Evolutionary conservation across 2,329 filamentous ascomycete species (phyloP).

Genomic region (Phialocephala subalpina): DNA sequence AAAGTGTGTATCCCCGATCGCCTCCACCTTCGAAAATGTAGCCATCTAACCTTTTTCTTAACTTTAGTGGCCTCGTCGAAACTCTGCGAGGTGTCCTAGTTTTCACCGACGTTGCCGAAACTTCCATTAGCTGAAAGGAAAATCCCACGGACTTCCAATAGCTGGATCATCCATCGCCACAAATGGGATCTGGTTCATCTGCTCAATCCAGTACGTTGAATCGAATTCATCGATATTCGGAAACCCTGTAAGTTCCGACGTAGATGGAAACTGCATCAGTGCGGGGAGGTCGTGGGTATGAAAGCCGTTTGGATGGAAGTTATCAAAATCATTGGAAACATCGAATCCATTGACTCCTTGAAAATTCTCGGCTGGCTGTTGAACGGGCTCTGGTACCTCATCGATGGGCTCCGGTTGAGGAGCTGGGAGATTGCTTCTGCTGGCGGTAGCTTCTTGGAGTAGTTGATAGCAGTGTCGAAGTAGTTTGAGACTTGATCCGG

Average conservation of each 20-base stretch:
- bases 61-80: too few relatives aligned
- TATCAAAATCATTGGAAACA: not conserved
- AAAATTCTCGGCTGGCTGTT: not conserved
- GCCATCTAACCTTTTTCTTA: too few relatives aligned
- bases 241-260: not conserved
- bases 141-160: not conserved
- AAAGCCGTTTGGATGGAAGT: not conserved
- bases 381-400: not conserved
- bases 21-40: too few relatives aligned
- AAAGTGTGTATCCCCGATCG: too few relatives aligned
- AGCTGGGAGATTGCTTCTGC: not conserved
- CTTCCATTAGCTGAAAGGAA: not conserved
- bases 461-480: slow-evolving; percentile 11
- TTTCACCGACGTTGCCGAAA: too few relatives aligned
- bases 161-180: not conserved
- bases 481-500: slow-evolving; percentile 3
- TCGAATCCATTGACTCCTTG: not conserved
- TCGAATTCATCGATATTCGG: slow-evolving; percentile 2
- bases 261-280: not conserved
- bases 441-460: not conserved
- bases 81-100: too few relatives aligned
- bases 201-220: not conserved
- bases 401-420: not conserved
- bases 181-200: slow-evolving; percentile 2
- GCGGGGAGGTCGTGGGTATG: not conserved